Conservation (phyloP, 2,329 filamentous ascomycete species). For the Cladosporium velox region DNA sequence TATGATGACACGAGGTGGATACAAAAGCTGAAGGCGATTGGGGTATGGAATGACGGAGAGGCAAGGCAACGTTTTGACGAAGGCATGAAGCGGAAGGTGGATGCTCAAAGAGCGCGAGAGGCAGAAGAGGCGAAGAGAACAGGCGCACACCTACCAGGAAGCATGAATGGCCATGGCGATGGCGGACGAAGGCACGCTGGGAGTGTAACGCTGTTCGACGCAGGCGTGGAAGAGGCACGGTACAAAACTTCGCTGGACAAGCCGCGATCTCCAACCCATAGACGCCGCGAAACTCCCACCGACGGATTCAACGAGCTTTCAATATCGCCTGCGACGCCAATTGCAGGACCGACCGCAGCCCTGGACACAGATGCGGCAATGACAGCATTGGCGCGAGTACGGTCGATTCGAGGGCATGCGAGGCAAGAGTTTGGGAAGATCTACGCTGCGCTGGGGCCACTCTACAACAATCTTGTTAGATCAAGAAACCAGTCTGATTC, state of each 20-base stretch:
- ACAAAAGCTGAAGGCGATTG: slow-evolving; percentile 79
- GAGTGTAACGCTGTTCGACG: slow-evolving; percentile 72
- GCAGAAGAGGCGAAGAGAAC: slow-evolving; percentile 43
- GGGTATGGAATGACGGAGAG: slow-evolving; percentile 87
- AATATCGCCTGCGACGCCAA: slow-evolving; percentile 42
- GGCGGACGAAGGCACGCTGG: slow-evolving; percentile 30
- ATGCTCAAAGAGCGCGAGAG: slow-evolving; percentile 53
- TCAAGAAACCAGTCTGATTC: slow-evolving; percentile 76
- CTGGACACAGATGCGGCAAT: slow-evolving; percentile 67
- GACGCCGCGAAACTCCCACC: slow-evolving; percentile 43
- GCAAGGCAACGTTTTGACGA: slow-evolving; percentile 81
- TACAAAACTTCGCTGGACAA: slow-evolving; percentile 46
- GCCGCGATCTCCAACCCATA: slow-evolving; percentile 29
- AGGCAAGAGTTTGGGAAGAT: slow-evolving; percentile 88
- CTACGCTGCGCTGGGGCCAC: slow-evolving; percentile 83
- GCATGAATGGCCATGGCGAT: slow-evolving; percentile 40
- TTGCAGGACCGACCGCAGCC: slow-evolving; percentile 33
- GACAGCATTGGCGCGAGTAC: slow-evolving; percentile 67
- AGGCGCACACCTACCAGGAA: slow-evolving; percentile 38
- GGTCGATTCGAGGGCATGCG: slow-evolving; percentile 80
- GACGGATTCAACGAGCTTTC: slow-evolving; percentile 82
- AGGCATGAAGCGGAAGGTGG: slow-evolving; percentile 57
- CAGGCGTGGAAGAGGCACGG: slow-evolving; percentile 53
- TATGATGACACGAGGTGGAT: slow-evolving; percentile 98
- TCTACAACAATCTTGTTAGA: slow-evolving; percentile 79